A percentile compares a stretch with the other conserved stretches of the same genome.
Evolutionary conservation across 129 eudicot species (phyloP).

Genomic region (Chrysanthemum makinoi): DNA sequence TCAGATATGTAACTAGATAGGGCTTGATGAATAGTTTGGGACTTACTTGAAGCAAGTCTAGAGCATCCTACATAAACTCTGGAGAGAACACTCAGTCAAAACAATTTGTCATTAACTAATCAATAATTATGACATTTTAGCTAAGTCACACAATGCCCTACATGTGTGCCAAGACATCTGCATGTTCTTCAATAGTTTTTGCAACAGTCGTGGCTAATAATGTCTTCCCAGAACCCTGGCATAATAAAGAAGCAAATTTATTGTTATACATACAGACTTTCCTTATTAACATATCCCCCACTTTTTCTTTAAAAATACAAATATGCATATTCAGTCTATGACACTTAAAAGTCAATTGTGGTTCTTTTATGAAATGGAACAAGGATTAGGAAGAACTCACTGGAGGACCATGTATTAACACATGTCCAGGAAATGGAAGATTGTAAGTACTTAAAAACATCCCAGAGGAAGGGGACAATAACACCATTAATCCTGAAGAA

Average conservation of each 20-base stretch:
- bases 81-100: slow-evolving; percentile 30
- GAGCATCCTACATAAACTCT: slow-evolving; percentile 82
- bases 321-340: not conserved
- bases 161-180: slow-evolving; percentile 79
- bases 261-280: slow-evolving; percentile 2
- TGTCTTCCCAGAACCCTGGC: slow-evolving; percentile 94
- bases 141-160: slow-evolving; percentile 34
- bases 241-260: slow-evolving; percentile 17
- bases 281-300: not conserved
- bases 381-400: slow-evolving; percentile 46
- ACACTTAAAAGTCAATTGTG: not conserved
- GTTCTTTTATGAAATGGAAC: not conserved
- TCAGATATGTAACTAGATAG: slow-evolving; percentile 76
- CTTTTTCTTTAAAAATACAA: not conserved
- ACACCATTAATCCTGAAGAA: slow-evolving; percentile 64
- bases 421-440: slow-evolving; percentile 93
- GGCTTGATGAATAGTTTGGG: slow-evolving; percentile 65
- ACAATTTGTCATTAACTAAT: slow-evolving; percentile 7
- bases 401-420: slow-evolving; percentile 88
- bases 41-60: slow-evolving; percentile 70
- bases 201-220: slow-evolving; percentile 79
- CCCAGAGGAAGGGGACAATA: slow-evolving; percentile 70
- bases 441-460: slow-evolving; percentile 52
- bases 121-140: slow-evolving; percentile 14
- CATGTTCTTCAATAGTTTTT: slow-evolving; percentile 59